Percentiles rank a stretch among this genome's conserved stretches.
Evolutionary conservation across 192 early-diverging fungal species (phyloP).

Genomic region (Allomyces arbusculus): DNA sequence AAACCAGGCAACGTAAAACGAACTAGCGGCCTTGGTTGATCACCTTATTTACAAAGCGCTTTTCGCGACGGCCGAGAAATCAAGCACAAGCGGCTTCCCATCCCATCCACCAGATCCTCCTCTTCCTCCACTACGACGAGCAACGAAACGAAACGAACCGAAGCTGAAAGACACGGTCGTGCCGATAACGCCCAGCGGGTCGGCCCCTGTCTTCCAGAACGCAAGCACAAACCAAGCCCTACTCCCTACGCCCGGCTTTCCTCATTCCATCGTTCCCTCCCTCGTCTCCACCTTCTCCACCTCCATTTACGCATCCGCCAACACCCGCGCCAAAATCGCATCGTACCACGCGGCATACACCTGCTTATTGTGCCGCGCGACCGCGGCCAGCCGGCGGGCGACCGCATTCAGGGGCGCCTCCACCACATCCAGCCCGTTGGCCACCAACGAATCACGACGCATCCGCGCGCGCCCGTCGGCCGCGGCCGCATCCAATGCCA

Average conservation of each 20-base stretch:
- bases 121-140: background rate
- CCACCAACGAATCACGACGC: conserved; percentile 17
- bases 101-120: too few species aligned
- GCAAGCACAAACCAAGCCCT: too few species aligned
- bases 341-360: conserved; percentile 38
- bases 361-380: conserved; percentile 35
- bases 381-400: conserved; percentile 13
- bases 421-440: conserved; percentile 26
- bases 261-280: background rate
- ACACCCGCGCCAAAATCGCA: conserved; percentile 17
- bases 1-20: too few species aligned
- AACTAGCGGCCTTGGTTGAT: too few species aligned
- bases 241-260: too few species aligned
- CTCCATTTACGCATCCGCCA: background rate
- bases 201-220: too few species aligned
- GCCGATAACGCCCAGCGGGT: background rate
- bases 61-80: too few species aligned
- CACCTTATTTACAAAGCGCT: too few species aligned
- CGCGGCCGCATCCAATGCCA: background rate
- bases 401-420: conserved; percentile 25
- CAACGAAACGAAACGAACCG: background rate
- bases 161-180: background rate
- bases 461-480: conserved; percentile 12
- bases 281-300: too few species aligned
- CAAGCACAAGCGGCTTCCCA: too few species aligned